phyloP scores from a whole-genome alignment of 192 early-diverging fungal genomes.

The Pilobolus umbonatus region DNA sequence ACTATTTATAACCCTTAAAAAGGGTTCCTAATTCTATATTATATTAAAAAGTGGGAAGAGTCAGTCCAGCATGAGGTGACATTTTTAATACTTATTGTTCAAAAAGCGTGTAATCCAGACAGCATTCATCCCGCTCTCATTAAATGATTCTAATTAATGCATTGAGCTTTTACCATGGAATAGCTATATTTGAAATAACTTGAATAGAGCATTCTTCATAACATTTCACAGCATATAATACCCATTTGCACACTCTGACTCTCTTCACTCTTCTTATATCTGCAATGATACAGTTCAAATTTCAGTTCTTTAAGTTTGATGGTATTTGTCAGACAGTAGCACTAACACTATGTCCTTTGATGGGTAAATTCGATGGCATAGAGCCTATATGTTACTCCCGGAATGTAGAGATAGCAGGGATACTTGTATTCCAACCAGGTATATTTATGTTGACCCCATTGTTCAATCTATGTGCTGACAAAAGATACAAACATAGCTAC shows the following conservation, averaged over 20 bases:
- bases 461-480: background rate
- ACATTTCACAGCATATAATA: no score
- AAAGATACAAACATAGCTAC: conserved; percentile 50
- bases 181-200: background rate
- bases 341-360: conserved; percentile 85
- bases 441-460: conserved; percentile 18
- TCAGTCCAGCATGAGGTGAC: no score
- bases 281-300: conserved; percentile 17
- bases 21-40: no score
- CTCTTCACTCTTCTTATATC: background rate
- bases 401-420: conserved; percentile 81
- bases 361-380: conserved; percentile 64
- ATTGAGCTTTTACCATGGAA: no score
- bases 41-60: no score
- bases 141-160: no score
- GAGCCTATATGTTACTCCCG: conserved; percentile 92
- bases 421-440: conserved; percentile 90
- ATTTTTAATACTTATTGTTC: no score
- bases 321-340: conserved; percentile 80
- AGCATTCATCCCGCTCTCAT: no score
- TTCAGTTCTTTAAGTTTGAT: conserved; percentile 82
- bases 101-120: no score
- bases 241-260: no score
- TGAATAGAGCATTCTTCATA: background rate
- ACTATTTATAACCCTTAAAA: no score